phyloP scores from a whole-genome alignment of 2,329 filamentous ascomycete genomes.

The Calonectria crousiana region DNA sequence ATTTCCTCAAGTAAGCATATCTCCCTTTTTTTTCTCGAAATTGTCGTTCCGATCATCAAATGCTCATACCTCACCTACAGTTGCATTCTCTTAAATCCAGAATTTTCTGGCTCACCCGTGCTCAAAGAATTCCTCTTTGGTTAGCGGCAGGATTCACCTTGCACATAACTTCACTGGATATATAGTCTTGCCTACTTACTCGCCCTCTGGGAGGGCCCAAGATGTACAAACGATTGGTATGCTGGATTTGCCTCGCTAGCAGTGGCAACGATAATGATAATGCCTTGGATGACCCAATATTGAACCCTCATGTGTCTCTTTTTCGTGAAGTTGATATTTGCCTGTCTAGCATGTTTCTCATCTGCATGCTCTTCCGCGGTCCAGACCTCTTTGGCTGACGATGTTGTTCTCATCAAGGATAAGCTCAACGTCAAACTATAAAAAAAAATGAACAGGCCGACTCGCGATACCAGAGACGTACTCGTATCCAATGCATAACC shows the following conservation, averaged over 20 bases:
- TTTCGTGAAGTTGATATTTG: neutral
- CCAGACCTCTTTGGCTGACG: neutral
- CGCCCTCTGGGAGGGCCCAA: slow-evolving; percentile 30
- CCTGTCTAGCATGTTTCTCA: too few relatives aligned
- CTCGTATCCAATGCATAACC: slow-evolving; percentile 4
- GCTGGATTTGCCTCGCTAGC: slow-evolving; percentile 29
- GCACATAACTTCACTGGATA: slow-evolving; percentile 35
- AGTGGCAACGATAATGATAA: slow-evolving; percentile 43
- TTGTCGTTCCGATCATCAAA: neutral
- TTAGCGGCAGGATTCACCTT: slow-evolving; percentile 47
- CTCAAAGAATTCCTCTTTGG: slow-evolving; percentile 91
- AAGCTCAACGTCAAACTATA: neutral
- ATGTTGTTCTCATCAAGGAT: neutral
- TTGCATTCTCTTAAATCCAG: slow-evolving; percentile 91
- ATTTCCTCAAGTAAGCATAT: slow-evolving; percentile 87
- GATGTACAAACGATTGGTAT: slow-evolving; percentile 39
- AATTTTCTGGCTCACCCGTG: slow-evolving; percentile 92
- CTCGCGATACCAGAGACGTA: neutral
- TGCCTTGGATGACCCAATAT: slow-evolving; percentile 38
- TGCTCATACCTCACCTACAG: slow-evolving; percentile 57
- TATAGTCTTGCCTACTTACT: slow-evolving; percentile 32
- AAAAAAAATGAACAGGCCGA: too few relatives aligned
- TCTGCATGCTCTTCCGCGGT: neutral
- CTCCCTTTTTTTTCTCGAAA: neutral
- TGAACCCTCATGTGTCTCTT: neutral